Evolutionary conservation across 225 moss, liverwort and hornwort genomes (phyloP).

Genomic region (Physcomitrellopsis africana): DNA sequence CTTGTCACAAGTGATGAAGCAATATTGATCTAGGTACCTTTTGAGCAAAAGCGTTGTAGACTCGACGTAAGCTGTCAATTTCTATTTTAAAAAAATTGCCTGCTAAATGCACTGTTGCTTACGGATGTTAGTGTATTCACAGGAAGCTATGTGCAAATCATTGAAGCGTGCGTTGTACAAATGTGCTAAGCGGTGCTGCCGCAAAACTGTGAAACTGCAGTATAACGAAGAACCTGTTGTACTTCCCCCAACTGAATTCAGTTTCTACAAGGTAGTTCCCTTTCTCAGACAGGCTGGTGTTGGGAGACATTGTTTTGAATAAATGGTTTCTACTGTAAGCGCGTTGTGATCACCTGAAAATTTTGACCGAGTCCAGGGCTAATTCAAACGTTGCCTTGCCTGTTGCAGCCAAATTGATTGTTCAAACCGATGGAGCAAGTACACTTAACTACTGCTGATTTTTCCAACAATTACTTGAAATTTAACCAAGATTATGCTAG

Average conservation of each 20-base stretch:
- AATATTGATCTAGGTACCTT: too few species aligned
- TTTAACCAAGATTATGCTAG: constrained; percentile 20
- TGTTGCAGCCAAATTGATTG: constrained; percentile 41
- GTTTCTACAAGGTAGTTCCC: constrained; percentile 37
- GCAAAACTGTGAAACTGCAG: constrained; percentile 38
- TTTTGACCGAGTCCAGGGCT: neutral
- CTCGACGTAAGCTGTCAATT: too few species aligned
- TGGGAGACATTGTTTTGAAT: neutral
- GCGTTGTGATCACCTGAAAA: neutral
- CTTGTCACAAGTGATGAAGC: too few species aligned
- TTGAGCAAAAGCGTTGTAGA: too few species aligned
- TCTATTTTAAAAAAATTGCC: too few species aligned
- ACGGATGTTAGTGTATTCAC: neutral
- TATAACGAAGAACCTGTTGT: constrained; percentile 33
- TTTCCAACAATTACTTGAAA: neutral
- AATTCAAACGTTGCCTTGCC: neutral
- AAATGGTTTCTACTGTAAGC: neutral
- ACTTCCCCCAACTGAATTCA: constrained; percentile 33
- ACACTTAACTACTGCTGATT: constrained; percentile 8
- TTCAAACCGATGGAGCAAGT: neutral
- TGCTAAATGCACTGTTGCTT: too few species aligned
- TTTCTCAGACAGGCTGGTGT: neutral
- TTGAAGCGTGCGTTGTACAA: constrained; percentile 57
- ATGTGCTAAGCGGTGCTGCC: constrained; percentile 60
- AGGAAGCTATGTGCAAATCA: constrained; percentile 61